Evolutionary conservation across 768 basidiomycete species (phyloP), one percentile per base, ranked within the genome.

Genomic region (Xanthoconium purpureum): DNA sequence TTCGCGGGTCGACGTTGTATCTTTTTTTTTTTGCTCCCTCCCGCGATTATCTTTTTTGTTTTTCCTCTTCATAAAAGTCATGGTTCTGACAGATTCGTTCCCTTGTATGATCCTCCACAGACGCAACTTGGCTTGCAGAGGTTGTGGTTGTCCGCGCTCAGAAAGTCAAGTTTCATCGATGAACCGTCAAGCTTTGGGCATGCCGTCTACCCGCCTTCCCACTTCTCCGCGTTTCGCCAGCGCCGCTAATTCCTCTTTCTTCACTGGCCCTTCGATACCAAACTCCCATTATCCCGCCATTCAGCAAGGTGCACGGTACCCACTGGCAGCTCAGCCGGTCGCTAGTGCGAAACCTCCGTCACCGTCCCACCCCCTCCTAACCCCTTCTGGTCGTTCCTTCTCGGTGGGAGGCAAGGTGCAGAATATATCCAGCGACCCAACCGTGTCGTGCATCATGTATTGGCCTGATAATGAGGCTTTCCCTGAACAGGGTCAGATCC

Each of bases 381-480:
- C 91, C 1, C 91, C 91, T 5, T 91, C 90, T 12, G 91, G 91
- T 3, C 82, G 87, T 20, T 82, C 86, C 10, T 86, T 94, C 58
- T 84, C 87, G 49, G 69, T 81, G 24, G 89, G 90, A 54, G 91
- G 91, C 11, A 83, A 83, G 60, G 89, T 93, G 8, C 88, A 87
- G 63, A 91, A 94, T 63, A 71, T 93, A 57, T 91, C 89, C 29
- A 75, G 63, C 38, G 89, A 93, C 67, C 88, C 89, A 18, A 68
- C 84, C 47, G 64, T 75, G 30, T 88, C 91, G 5, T 91, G 91
- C 63, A 78, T 91, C 74, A 86, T 93, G 84, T 93, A 87, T 63
- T 94, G 91, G 91, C 91, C 91, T 6, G 91, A 92, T 70, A 94
- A 94, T 63, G 91, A 94, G 66, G 80, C 88, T 5, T 76, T 90